These are phyloP conservation scores for Meripilus lineatus DNA, from an alignment of 1,284 basidiomycete genomes.

Conservation along the genomic window DNA sequence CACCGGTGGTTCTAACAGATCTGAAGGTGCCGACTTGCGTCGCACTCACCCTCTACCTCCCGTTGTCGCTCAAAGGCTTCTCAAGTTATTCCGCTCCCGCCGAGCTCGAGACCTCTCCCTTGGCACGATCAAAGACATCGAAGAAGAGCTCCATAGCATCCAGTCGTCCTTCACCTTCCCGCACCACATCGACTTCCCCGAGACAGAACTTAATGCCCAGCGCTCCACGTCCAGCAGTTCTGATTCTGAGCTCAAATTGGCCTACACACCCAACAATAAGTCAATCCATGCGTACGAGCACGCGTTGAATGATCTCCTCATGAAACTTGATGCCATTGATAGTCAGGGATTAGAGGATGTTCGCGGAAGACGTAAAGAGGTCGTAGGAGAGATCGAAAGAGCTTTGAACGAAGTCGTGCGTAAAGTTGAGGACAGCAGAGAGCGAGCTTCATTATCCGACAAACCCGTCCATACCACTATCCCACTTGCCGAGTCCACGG, in stretches of 20 bases:
- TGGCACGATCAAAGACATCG: slow-evolving; percentile 21
- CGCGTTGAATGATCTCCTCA: slow-evolving; percentile 54
- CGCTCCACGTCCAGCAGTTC: slow-evolving; percentile 11
- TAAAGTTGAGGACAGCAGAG: slow-evolving; percentile 30
- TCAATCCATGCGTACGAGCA: slow-evolving; percentile 47
- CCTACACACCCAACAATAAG: slow-evolving; percentile 42
- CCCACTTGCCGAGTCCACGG: no score
- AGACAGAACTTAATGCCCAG: no score
- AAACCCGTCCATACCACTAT: no score
- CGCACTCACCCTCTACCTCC: slow-evolving; percentile 19
- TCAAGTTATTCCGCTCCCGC: slow-evolving; percentile 15
- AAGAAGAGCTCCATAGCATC: slow-evolving; percentile 24
- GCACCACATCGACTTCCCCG: slow-evolving; percentile 25
- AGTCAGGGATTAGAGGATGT: slow-evolving; percentile 56
- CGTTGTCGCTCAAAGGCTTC: slow-evolving; percentile 17
- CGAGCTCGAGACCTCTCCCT: slow-evolving; percentile 21
- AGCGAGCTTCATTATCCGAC: slow-evolving; percentile 11
- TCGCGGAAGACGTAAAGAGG: slow-evolving; percentile 48
- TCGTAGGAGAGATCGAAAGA: slow-evolving; percentile 58
- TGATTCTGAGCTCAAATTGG: slow-evolving; percentile 16
- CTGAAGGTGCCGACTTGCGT: slow-evolving; percentile 14
- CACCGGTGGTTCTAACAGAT: neutral
- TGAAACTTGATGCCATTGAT: slow-evolving; percentile 62
- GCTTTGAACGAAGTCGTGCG: slow-evolving; percentile 46
- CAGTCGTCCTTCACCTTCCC: slow-evolving; percentile 29